Percentiles rank a stretch among this genome's conserved stretches.
Conservation (phyloP, 1,284 basidiomycete species). For the Sphaerobolus stellatus region DNA sequence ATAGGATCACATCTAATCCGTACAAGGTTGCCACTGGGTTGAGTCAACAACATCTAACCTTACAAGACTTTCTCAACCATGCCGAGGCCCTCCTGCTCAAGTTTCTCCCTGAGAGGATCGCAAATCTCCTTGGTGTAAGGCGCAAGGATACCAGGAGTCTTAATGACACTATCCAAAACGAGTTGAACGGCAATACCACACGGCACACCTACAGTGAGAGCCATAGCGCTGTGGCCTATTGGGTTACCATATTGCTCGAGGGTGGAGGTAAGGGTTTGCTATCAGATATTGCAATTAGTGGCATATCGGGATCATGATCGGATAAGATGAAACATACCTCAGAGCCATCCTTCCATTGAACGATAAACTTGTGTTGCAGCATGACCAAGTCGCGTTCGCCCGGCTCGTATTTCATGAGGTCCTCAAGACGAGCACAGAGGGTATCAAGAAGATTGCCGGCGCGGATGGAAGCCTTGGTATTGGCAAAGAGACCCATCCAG, state of each 20-base stretch:
- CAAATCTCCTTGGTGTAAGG: conserved; percentile 90
- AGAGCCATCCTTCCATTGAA: conserved; percentile 82
- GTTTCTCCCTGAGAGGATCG: conserved; percentile 71
- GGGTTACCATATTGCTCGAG: conserved; percentile 90
- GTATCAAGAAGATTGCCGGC: conserved; percentile 87
- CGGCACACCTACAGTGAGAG: conserved; percentile 85
- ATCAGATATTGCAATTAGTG: conserved; percentile 16
- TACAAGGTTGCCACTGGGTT: too few species aligned
- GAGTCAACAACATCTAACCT: too few species aligned
- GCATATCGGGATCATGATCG: conserved; percentile 12
- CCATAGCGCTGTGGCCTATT: conserved; percentile 91
- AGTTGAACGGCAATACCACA: conserved; percentile 92
- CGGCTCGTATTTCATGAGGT: conserved; percentile 86
- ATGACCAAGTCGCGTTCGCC: conserved; percentile 96
- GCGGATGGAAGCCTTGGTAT: conserved; percentile 62
- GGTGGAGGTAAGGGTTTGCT: conserved; percentile 90
- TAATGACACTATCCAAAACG: conserved; percentile 76
- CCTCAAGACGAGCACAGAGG: conserved; percentile 85
- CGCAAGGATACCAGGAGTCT: conserved; percentile 78
- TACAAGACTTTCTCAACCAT: conserved; percentile 73
- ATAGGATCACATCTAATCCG: too few species aligned
- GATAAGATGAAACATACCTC: conserved; percentile 49
- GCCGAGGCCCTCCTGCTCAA: conserved; percentile 84
- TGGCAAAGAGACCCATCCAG: conserved; percentile 93
- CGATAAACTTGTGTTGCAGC: conserved; percentile 96